Conservation (phyloP, 768 basidiomycete species). For the Pisolithus orientalis region DNA sequence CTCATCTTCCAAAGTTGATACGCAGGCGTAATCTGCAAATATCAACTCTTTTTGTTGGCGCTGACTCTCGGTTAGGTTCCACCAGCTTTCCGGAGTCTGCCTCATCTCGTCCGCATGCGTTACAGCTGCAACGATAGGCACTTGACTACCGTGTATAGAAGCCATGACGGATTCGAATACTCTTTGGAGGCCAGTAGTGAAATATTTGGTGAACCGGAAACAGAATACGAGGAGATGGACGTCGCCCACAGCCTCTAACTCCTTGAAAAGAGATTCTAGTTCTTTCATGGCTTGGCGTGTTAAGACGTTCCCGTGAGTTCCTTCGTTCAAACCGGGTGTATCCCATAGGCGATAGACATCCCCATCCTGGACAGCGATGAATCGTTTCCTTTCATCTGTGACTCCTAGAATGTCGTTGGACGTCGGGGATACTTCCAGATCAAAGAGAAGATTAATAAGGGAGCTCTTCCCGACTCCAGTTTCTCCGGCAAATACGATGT, state of each 20-base stretch:
- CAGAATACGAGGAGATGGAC: slow-evolving; percentile 1
- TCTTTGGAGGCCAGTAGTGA: neutral
- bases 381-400: neutral
- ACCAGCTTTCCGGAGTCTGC: neutral
- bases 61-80: neutral
- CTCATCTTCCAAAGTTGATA: neutral
- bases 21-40: neutral
- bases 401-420: neutral
- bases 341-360: neutral
- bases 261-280: neutral
- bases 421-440: neutral
- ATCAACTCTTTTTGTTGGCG: neutral
- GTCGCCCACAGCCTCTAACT: neutral
- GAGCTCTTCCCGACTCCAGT: neutral
- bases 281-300: neutral
- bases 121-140: neutral
- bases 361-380: neutral
- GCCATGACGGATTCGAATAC: neutral
- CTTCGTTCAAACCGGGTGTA: neutral
- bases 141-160: neutral
- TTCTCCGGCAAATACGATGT: neutral
- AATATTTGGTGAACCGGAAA: neutral
- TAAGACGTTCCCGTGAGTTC: neutral
- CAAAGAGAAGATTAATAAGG: neutral
- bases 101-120: neutral